Evolutionary conservation across 2,329 filamentous ascomycete species (phyloP).

Genomic region (Hypoxylon sp.): DNA sequence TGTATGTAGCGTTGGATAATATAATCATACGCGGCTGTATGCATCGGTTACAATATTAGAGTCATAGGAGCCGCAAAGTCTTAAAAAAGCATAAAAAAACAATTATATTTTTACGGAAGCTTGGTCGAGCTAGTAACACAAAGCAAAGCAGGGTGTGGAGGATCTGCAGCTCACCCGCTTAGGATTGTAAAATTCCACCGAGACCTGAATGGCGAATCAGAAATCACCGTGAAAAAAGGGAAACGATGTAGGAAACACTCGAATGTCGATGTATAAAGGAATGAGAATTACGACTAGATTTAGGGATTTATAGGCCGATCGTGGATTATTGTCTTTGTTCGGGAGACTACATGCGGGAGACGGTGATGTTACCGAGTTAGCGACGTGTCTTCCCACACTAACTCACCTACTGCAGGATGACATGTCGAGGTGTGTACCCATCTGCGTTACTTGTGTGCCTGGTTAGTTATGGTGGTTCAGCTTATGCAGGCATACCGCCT

Average conservation of each 20-base stretch:
- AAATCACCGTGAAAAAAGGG: neutral
- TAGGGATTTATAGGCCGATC: too few species aligned
- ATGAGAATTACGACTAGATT: too few species aligned
- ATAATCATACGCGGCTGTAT: constrained; percentile 28
- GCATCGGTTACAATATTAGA: constrained; percentile 31
- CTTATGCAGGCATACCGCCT: constrained; percentile 12
- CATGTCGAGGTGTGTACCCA: constrained; percentile 15
- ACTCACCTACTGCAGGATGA: constrained; percentile 22
- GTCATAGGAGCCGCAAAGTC: constrained; percentile 20
- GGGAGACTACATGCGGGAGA: constrained; percentile 17
- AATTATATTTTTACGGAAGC: constrained; percentile 27
- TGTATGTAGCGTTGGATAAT: constrained; percentile 7
- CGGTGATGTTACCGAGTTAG: constrained; percentile 1
- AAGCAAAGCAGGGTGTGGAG: constrained; percentile 29
- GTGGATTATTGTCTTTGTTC: constrained; percentile 5
- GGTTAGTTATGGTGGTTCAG: constrained; percentile 24
- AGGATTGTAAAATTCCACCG: constrained; percentile 28
- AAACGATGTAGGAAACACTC: neutral
- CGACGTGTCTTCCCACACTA: constrained; percentile 11
- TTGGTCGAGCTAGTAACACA: constrained; percentile 31
- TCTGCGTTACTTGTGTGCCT: constrained; percentile 15
- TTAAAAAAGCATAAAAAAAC: constrained; percentile 21
- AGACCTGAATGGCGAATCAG: constrained; percentile 31
- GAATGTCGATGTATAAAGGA: neutral
- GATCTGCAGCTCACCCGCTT: constrained; percentile 40